phyloP scores from a whole-genome alignment of 495 filamentous ascomycete genomes.

The Daldinia concentrica region DNA sequence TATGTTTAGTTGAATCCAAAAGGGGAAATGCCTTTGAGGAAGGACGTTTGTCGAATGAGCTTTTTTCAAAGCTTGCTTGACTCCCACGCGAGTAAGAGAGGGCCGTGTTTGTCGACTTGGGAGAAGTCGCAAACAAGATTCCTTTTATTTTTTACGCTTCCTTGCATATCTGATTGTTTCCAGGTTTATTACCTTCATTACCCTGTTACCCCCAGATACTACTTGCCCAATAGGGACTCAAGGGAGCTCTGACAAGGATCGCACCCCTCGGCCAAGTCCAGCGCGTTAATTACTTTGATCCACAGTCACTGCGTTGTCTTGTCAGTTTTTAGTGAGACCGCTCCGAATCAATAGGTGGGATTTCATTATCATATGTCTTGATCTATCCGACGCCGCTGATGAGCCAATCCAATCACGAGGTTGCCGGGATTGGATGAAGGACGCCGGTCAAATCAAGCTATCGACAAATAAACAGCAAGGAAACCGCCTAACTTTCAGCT shows the following conservation, averaged over 20 bases:
- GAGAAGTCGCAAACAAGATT: constrained; percentile 31
- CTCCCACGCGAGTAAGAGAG: constrained; percentile 21
- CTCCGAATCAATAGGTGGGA: not conserved
- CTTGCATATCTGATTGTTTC: constrained; percentile 19
- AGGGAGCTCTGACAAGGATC: constrained; percentile 17
- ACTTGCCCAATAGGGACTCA: constrained; percentile 41
- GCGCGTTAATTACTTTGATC: constrained; percentile 30
- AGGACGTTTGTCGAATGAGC: constrained; percentile 16
- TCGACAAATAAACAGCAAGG: not conserved
- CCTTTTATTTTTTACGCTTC: constrained; percentile 28
- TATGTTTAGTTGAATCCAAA: constrained; percentile 1
- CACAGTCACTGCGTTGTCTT: constrained; percentile 21
- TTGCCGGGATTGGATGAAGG: constrained; percentile 1
- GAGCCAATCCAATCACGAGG: constrained; percentile 14
- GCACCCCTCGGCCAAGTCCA: constrained; percentile 21
- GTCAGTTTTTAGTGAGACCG: constrained; percentile 6
- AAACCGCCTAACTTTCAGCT: not conserved
- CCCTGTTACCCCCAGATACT: constrained; percentile 25
- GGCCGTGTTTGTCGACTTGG: constrained; percentile 4
- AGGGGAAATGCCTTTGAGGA: not conserved
- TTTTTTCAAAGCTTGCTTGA: no score
- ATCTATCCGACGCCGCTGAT: not conserved
- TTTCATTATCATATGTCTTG: constrained; percentile 9
- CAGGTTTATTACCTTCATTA: constrained; percentile 15
- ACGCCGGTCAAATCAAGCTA: not conserved